Evolutionary conservation across 768 basidiomycete species (phyloP).

Genomic region (Russula emetica): DNA sequence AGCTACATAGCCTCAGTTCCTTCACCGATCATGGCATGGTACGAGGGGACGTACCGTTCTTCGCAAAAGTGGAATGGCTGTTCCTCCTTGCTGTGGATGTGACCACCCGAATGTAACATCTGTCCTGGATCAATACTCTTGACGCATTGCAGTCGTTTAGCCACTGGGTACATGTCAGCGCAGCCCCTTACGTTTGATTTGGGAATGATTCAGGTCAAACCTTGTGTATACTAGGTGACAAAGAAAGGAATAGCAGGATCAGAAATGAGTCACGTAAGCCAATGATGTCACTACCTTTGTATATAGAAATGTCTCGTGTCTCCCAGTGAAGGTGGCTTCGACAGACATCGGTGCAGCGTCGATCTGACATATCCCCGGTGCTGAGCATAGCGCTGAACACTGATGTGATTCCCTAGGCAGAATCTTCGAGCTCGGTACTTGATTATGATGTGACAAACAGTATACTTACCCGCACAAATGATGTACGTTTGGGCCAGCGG

Average conservation of each 20-base stretch:
- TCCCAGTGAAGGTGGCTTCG: constrained; percentile 57
- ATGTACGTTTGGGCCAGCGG: constrained; percentile 31
- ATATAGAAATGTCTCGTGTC: constrained; percentile 57
- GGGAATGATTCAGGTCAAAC: constrained; percentile 31
- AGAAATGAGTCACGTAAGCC: not conserved
- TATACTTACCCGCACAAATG: constrained; percentile 56
- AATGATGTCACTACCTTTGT: constrained; percentile 46
- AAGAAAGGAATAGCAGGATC: not conserved
- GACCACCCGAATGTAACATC: constrained; percentile 44
- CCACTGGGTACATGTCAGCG: constrained; percentile 34
- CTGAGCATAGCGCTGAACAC: constrained; percentile 42
- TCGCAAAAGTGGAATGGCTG: constrained; percentile 54
- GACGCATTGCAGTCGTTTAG: constrained; percentile 49
- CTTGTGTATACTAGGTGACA: constrained; percentile 48
- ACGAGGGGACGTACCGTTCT: constrained; percentile 36
- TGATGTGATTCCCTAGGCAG: constrained; percentile 47
- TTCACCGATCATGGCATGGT: not conserved
- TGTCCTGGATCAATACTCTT: constrained; percentile 45
- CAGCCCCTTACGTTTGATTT: no score
- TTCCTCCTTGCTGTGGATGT: constrained; percentile 45
- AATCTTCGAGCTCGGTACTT: not conserved
- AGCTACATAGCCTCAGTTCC: constrained; percentile 36
- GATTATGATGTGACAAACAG: not conserved
- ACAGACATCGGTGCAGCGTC: constrained; percentile 55
- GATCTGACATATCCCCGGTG: constrained; percentile 53